Evolutionary conservation across 495 filamentous ascomycete genomes (phyloP), one percentile per base, ranked within the genome.

Genomic region (Parmelia sp.): DNA sequence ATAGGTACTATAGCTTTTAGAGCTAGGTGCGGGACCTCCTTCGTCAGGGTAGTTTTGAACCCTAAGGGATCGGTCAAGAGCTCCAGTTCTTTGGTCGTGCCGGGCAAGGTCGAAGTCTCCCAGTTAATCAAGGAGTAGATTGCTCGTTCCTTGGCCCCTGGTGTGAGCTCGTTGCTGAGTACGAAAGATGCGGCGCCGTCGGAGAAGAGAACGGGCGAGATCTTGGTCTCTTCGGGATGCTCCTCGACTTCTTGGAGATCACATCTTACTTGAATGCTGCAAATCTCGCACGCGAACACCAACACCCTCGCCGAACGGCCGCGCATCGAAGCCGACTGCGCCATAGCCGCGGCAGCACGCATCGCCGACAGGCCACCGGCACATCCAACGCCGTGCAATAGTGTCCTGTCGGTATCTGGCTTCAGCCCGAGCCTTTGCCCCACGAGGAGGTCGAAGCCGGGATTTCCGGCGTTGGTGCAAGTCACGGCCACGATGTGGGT

Each of bases 401-500:
- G 74, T n/a, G 81, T 76, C 60, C 84, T 81, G 62, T 87, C 82
- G 8, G 82, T 76, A 6, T 68, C 66, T 3, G 73, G 64, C 36
- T 68, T 68, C 5, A 87, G 70, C 1, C 79, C 79, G n/a, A 88
- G 71, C 39, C 77, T 71, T 57, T 81, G 80, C 17, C 76, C 79
- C 5, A 87, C 84, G 51, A 77, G 82, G 61, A 84, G 81, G 70
- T 87, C 85, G 68, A 82, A 87, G 1, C 85, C 85, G 3, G 85
- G 85, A 70, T 84, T 86, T 31, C 84, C 85, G 25, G 79, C 79
- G 69, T 85, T 80, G 47, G 85, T 88, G 58, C 82, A 83, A 14
- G 85, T 87, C 0, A 84, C 85, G 15, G 81, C 83, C 17, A 87
- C 80, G 59, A 83, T 78, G 68, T 87, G 85, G 27, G 85, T 88